These are phyloP conservation scores for Penicillium riverlandense DNA, from an alignment of 495 filamentous ascomycete species.

Conservation along the genomic window DNA sequence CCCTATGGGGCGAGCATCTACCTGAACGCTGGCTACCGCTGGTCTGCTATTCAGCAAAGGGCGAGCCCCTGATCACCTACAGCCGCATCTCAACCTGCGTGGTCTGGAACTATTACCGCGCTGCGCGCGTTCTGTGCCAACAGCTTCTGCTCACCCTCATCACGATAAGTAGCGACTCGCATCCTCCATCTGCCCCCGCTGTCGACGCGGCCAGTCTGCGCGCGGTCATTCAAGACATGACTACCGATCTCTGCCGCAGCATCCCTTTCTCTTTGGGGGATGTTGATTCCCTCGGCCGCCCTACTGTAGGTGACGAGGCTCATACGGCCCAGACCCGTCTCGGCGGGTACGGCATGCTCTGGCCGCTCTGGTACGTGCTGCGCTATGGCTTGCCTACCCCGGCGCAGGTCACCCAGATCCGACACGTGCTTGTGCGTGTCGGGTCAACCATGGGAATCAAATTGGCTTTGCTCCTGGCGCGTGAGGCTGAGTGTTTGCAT, in stretches of 20 bases:
- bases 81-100: constrained; percentile 19
- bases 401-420: constrained; percentile 22
- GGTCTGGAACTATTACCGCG: constrained; percentile 37
- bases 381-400: constrained; percentile 29
- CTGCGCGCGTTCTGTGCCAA: constrained; percentile 31
- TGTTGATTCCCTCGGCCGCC: constrained; percentile 29
- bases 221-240: constrained; percentile 28
- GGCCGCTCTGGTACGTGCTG: constrained; percentile 38
- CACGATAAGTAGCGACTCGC: constrained; percentile 3
- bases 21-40: constrained; percentile 34
- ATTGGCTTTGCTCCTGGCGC: constrained; percentile 28
- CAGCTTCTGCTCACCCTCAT: constrained; percentile 20
- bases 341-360: constrained; percentile 24
- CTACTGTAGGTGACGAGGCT: not conserved
- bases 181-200: not conserved
- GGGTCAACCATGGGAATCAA: constrained; percentile 32
- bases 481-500: constrained; percentile 14
- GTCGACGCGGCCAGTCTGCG: constrained; percentile 7
- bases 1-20: constrained; percentile 26
- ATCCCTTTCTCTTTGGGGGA: constrained; percentile 33
- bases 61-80: constrained; percentile 31
- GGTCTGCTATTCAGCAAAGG: constrained; percentile 24
- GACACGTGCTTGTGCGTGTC: constrained; percentile 17
- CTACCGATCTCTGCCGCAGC: constrained; percentile 33
- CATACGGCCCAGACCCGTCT: no score